phyloP scores from a whole-genome alignment of 768 basidiomycete genomes.

The Kwoniella sp. region DNA sequence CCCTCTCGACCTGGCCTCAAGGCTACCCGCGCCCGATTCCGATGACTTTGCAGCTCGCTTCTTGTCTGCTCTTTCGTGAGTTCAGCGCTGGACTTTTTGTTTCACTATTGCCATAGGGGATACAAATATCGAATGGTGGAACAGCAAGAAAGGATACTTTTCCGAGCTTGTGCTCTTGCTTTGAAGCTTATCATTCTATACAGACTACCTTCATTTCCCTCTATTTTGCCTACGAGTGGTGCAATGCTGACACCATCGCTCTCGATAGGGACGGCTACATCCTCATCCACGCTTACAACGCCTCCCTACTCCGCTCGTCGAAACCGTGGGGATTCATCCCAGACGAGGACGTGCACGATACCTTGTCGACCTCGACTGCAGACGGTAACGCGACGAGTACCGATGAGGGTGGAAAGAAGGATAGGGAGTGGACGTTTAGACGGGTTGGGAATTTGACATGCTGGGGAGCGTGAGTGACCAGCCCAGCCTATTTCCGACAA shows the following conservation, averaged over 20 bases:
- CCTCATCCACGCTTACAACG: constrained; percentile 48
- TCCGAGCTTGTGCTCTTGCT: no score
- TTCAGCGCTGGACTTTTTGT: no score
- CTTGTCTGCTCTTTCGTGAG: constrained; percentile 46
- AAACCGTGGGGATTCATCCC: constrained; percentile 53
- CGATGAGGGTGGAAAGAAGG: constrained; percentile 22
- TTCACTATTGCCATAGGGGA: neutral
- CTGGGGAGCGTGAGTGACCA: constrained; percentile 52
- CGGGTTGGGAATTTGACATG: constrained; percentile 48
- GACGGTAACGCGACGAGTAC: constrained; percentile 7
- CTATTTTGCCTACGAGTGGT: neutral
- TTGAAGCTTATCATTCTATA: no score
- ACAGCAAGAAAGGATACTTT: no score
- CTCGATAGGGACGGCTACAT: constrained; percentile 47
- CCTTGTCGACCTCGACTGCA: constrained; percentile 18
- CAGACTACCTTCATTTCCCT: no score
- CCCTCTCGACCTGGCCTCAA: constrained; percentile 28
- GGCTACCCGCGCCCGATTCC: constrained; percentile 22
- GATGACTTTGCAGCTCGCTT: constrained; percentile 18
- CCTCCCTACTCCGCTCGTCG: constrained; percentile 29
- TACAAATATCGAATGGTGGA: no score
- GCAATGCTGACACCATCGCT: neutral
- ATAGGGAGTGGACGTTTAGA: constrained; percentile 53
- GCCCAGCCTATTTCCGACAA: neutral
- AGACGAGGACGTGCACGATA: constrained; percentile 52